Evolutionary conservation across 495 filamentous ascomycete genomes (phyloP).

Genomic region (Podospora sp.): DNA sequence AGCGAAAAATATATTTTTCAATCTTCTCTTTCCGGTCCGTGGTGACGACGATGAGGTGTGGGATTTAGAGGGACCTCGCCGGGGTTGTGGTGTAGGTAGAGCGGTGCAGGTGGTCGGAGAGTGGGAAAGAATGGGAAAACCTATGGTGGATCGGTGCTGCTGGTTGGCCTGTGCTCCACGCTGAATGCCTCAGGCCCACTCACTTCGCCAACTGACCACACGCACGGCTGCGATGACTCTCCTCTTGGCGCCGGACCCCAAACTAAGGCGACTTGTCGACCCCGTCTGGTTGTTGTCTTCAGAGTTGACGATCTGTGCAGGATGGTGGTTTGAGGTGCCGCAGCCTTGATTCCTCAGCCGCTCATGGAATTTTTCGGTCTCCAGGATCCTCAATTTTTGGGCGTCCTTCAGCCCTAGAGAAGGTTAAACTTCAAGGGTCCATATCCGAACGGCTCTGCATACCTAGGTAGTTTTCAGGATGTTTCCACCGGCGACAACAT

Average conservation of each 20-base stretch:
- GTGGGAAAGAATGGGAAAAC: conserved; percentile 36
- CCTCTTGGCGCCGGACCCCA: neutral
- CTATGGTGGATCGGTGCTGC: conserved; percentile 34
- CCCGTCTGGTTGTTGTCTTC: neutral
- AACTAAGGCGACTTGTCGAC: neutral
- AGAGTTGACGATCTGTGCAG: neutral
- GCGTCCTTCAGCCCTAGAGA: neutral
- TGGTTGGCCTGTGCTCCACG: conserved; percentile 34
- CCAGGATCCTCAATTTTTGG: neutral
- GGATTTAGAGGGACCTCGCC: conserved; percentile 33
- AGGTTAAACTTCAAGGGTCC: neutral
- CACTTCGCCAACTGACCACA: neutral
- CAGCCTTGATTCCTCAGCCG: neutral
- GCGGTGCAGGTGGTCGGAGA: conserved; percentile 38
- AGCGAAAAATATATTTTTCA: conserved; percentile 24
- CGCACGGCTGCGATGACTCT: neutral
- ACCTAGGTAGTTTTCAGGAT: neutral
- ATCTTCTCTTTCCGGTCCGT: conserved; percentile 19
- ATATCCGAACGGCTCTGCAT: neutral
- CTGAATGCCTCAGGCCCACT: conserved; percentile 20
- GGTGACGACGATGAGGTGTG: conserved; percentile 29
- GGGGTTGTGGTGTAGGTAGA: conserved; percentile 40
- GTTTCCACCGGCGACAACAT: neutral
- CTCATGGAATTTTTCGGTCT: neutral
- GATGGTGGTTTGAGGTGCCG: neutral